phyloP scores from a whole-genome alignment of 257 asterid species.

The Solanum medicagineum region DNA sequence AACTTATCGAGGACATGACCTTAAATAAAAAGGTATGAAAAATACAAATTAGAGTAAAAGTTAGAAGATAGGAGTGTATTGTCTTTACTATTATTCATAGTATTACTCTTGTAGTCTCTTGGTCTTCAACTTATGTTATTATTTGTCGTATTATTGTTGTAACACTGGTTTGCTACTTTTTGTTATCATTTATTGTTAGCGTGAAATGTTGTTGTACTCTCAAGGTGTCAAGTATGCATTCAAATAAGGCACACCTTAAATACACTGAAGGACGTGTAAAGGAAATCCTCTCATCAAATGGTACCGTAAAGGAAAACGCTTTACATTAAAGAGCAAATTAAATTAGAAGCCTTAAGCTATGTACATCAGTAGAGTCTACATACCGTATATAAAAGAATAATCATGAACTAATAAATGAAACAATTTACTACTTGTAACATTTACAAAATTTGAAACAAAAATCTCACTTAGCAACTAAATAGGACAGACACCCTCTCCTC shows the following conservation, averaged over 20 bases:
- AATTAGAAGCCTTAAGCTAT: neutral
- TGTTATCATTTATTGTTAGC: neutral
- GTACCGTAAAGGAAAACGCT: neutral
- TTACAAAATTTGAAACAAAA: neutral
- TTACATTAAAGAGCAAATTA: neutral
- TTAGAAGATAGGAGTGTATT: neutral
- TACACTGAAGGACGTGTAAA: neutral
- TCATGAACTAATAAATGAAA: neutral
- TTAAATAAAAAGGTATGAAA: neutral
- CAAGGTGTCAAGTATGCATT: neutral
- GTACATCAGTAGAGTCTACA: neutral
- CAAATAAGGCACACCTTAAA: neutral
- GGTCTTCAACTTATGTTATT: neutral
- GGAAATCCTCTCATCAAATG: neutral
- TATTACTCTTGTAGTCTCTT: neutral
- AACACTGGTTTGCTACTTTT: neutral
- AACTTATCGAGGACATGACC: neutral
- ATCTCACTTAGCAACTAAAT: neutral
- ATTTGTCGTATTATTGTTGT: neutral
- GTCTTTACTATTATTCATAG: neutral
- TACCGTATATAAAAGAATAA: neutral
- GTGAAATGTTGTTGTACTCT: neutral
- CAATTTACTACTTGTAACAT: neutral
- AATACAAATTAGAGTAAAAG: neutral
- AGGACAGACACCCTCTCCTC: neutral